These are phyloP conservation scores for Rauvolfia tetraphylla DNA, from an alignment of 257 asterid genomes.

Conservation along the genomic window DNA sequence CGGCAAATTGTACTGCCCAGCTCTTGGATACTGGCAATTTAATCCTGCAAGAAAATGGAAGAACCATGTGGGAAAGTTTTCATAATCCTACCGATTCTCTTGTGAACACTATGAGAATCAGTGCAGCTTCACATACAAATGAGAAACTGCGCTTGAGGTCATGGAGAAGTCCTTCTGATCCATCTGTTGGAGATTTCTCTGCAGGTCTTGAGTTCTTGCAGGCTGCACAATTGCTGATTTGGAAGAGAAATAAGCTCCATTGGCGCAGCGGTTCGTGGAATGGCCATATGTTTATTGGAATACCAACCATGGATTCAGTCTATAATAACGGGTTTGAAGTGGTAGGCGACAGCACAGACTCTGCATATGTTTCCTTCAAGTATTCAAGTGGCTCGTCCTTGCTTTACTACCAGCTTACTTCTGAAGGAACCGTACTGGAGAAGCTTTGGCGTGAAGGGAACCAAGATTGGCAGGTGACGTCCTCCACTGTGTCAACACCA, in stretches of 20 bases:
- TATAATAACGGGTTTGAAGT: constrained; percentile 12
- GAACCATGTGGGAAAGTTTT: constrained; percentile 48
- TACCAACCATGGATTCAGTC: constrained; percentile 6
- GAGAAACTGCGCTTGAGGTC: constrained; percentile 25
- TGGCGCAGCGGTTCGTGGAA: constrained; percentile 54
- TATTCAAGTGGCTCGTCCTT: neutral
- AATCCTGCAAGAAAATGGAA: constrained; percentile 33
- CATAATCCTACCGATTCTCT: constrained; percentile 32
- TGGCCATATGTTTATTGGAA: constrained; percentile 22
- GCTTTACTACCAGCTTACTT: constrained; percentile 15
- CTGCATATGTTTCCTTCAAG: constrained; percentile 8
- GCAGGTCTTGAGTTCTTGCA: constrained; percentile 14
- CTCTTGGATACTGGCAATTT: constrained; percentile 48
- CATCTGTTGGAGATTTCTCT: constrained; percentile 43
- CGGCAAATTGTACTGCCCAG: constrained; percentile 31
- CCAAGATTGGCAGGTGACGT: constrained; percentile 14
- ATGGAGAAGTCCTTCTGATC: constrained; percentile 42
- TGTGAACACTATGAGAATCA: constrained; percentile 38
- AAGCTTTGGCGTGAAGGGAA: constrained; percentile 5
- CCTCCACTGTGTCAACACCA: neutral
- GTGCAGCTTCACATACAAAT: constrained; percentile 25
- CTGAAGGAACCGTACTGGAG: constrained; percentile 9
- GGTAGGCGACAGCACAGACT: neutral
- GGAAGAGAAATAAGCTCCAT: constrained; percentile 26
- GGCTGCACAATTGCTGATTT: constrained; percentile 30